phyloP scores from a whole-genome alignment of 331 rosid species.

The Dryas integrifolia region DNA sequence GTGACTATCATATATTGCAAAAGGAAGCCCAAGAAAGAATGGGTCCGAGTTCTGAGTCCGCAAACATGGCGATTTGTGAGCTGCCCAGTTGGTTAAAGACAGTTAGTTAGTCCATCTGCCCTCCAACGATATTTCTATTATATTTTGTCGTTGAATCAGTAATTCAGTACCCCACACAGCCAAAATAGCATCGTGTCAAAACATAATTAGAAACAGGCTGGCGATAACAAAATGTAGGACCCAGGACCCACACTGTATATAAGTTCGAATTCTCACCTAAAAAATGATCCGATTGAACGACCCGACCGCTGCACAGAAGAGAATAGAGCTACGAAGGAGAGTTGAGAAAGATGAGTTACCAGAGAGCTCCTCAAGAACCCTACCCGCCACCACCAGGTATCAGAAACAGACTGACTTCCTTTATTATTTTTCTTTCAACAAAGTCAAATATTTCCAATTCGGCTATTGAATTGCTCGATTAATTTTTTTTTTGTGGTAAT shows the following conservation, averaged over 20 bases:
- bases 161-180: not conserved
- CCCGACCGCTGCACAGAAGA: not conserved
- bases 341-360: slow-evolving; percentile 48
- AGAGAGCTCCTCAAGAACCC: slow-evolving; percentile 47
- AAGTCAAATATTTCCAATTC: not conserved
- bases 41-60: not conserved
- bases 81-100: too few species aligned
- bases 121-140: not conserved
- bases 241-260: slow-evolving; percentile 7
- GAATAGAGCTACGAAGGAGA: not conserved
- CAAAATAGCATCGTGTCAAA: not conserved
- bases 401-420: too few species aligned
- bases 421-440: not conserved
- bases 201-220: slow-evolving; percentile 1
- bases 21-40: not conserved
- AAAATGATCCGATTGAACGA: not conserved
- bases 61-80: too few species aligned
- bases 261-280: not conserved
- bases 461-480: not conserved
- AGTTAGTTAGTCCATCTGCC: not conserved
- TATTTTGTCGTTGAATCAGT: not conserved
- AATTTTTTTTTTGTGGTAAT: not conserved
- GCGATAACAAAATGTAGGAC: not conserved
- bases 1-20: not conserved
- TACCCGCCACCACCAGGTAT: slow-evolving; percentile 58